These are phyloP conservation scores for Phytopythium kandeliae DNA, from an alignment of 352 stramenopile species.

Conservation along the genomic window DNA sequence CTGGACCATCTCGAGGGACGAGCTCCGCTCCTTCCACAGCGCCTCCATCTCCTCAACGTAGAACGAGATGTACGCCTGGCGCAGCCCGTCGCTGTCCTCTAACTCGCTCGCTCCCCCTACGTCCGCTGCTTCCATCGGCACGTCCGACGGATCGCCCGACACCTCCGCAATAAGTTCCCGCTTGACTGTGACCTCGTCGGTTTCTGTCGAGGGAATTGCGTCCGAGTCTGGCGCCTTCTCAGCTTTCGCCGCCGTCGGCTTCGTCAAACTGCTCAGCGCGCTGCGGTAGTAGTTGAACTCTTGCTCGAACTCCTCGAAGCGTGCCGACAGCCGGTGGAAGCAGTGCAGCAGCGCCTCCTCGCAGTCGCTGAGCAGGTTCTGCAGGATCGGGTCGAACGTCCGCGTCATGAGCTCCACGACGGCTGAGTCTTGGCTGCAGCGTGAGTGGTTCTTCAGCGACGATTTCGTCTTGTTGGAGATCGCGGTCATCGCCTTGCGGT, in stretches of 20 bases:
- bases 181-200: constrained; percentile 31
- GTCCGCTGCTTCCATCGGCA: constrained; percentile 9
- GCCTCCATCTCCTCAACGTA: constrained; percentile 79
- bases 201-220: not conserved
- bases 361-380: constrained; percentile 57
- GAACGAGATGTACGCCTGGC: constrained; percentile 64
- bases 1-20: constrained; percentile 69
- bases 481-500: constrained; percentile 48
- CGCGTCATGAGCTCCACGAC: constrained; percentile 65
- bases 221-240: constrained; percentile 15
- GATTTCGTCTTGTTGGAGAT: constrained; percentile 36
- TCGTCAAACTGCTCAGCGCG: constrained; percentile 42
- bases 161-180: constrained; percentile 35
- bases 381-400: constrained; percentile 63
- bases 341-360: constrained; percentile 64
- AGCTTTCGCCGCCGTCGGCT: constrained; percentile 7
- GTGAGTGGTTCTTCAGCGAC: constrained; percentile 47
- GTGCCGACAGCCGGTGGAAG: constrained; percentile 49
- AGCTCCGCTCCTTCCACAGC: constrained; percentile 78
- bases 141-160: constrained; percentile 7
- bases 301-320: constrained; percentile 68
- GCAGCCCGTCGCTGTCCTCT: constrained; percentile 45
- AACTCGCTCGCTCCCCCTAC: constrained; percentile 16
- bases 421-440: constrained; percentile 51
- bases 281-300: constrained; percentile 79